Evolutionary conservation across 306 rosid genomes (phyloP), one percentile per base, ranked within the genome.

Genomic region (Rubus idaeus): DNA sequence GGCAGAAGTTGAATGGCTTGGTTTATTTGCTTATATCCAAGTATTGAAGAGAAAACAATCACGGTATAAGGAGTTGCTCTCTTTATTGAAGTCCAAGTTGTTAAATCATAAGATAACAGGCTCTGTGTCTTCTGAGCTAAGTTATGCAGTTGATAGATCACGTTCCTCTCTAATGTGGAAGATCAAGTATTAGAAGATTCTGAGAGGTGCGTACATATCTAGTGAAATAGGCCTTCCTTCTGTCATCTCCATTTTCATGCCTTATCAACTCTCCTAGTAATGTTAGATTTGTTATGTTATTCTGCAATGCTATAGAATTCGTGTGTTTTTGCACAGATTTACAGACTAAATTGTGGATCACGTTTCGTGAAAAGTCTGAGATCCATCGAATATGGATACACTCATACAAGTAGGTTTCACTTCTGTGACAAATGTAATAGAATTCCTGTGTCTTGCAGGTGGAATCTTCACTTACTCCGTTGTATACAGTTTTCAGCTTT

Each of bases 1-100:
- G 63, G 84, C 57, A 39, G 98, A 92, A 78, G 93, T 94, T 47
- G 92, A 87, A 77, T 92, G 98, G 97, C 93, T 91, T 70, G 97
- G 97, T 68, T 67, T 88, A 40, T 86, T 86, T 84, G 98, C 98
- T 66, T 94, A 62, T 63, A 49, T 87, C 56, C 90, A 92, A 79
- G 96, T 86, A 2, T 75, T 94, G 52, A 83, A 83, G 78, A 84
- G 88, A 80, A 94, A 94, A 86, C 75, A 88, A 86, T 82, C 98
- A 9, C 82, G 90, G 12, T 91, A 94, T 76, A 76, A 77, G 80
- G 55, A 73, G 71, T 81, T 94, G 79, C 84, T 90, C 45, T 83
- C 90, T 14, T 64, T 72, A 11, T 81, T 94, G 81, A 89, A 77
- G 71, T 82, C 76, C 41, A 87, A 74, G 81, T 78, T 88, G 71